Conservation (phyloP, 257 asterid species). For the Eustoma russellianum region DNA sequence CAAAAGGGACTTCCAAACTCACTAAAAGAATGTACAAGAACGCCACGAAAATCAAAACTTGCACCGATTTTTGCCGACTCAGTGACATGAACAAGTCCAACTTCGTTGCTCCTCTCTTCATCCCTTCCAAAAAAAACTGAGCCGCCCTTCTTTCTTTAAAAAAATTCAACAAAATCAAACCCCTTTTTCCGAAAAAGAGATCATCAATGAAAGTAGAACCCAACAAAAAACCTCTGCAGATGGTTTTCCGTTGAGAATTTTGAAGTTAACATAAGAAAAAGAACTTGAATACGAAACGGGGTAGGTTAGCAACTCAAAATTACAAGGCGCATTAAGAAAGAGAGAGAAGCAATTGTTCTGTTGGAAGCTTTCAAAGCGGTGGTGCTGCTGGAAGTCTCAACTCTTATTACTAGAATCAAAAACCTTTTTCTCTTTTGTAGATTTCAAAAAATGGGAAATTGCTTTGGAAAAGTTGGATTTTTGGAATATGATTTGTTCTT, state of each 20-base stretch:
- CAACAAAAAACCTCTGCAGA: slow-evolving; percentile 5
- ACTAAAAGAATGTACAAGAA: slow-evolving; percentile 48
- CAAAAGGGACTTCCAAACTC: slow-evolving; percentile 69
- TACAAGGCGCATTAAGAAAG: neutral
- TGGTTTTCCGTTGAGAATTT: neutral
- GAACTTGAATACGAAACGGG: slow-evolving; percentile 3
- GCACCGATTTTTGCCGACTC: slow-evolving; percentile 55
- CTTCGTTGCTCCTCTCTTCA: slow-evolving; percentile 47
- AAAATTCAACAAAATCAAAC: neutral
- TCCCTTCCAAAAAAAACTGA: slow-evolving; percentile 10
- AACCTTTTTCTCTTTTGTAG: too few relatives aligned
- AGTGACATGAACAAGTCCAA: slow-evolving; percentile 44
- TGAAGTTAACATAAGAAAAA: neutral
- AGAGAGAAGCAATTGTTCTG: neutral
- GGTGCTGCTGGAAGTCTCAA: neutral
- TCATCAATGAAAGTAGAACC: slow-evolving; percentile 3
- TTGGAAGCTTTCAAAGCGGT: slow-evolving; percentile 16
- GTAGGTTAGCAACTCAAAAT: slow-evolving; percentile 20
- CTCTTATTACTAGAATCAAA: too few relatives aligned
- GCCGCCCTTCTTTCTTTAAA: neutral
- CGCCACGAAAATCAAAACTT: slow-evolving; percentile 44
- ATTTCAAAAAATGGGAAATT: too few relatives aligned
- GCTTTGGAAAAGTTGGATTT: too few relatives aligned
- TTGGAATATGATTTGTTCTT: too few relatives aligned
- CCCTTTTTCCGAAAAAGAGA: slow-evolving; percentile 6